Percentiles rank a stretch among this genome's conserved stretches.
Evolutionary conservation across 257 asterid species (phyloP).

Genomic region (Solanum lycopersicoides): DNA sequence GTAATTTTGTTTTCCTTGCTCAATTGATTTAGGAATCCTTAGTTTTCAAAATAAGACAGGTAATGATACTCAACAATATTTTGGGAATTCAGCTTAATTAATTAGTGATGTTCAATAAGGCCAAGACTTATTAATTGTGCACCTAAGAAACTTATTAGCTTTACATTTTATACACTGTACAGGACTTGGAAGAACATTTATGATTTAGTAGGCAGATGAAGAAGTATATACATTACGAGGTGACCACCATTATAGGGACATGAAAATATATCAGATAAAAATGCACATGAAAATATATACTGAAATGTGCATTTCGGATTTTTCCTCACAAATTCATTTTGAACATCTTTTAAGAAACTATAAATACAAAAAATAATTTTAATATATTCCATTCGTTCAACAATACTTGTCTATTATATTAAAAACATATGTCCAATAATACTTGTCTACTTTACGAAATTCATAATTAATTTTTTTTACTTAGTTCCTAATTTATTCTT

Average conservation of each 20-base stretch:
- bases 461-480: no score
- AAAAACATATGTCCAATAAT: no score
- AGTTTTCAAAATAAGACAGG: not conserved
- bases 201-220: not conserved
- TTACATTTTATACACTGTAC: not conserved
- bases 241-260: not conserved
- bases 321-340: not conserved
- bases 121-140: not conserved
- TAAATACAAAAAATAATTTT: no score
- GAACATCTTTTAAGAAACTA: no score
- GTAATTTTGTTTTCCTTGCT: not conserved
- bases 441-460: no score
- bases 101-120: not conserved
- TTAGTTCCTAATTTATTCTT: no score
- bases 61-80: not conserved
- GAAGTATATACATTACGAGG: not conserved
- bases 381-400: no score
- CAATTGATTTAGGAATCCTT: not conserved
- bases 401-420: no score
- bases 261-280: not conserved
- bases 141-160: not conserved
- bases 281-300: not conserved
- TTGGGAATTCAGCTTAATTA: not conserved
- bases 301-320: not conserved
- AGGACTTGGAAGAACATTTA: not conserved